Percentiles rank a stretch among this genome's conserved stretches.
Conservation (phyloP, 371 early-diverging fungal species). For the Mortierella sp. region DNA sequence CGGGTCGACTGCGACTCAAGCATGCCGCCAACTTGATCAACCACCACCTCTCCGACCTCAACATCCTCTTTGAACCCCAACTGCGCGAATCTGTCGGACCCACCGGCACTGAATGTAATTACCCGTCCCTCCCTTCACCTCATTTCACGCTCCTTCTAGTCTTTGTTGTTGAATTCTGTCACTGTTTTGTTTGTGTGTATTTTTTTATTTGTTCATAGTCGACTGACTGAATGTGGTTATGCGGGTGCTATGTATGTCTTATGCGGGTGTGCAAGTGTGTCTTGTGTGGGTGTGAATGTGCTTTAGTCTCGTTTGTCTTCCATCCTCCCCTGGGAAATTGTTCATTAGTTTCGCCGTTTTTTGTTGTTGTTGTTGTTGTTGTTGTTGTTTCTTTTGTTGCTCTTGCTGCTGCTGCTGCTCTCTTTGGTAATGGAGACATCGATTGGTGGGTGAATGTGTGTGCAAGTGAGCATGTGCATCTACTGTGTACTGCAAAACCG, state of each 20-base stretch:
- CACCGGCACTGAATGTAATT: conserved; percentile 34
- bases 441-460: neutral
- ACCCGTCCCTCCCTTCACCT: neutral
- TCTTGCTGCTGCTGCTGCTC: neutral
- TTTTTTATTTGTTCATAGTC: neutral
- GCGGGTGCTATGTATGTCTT: too few species aligned
- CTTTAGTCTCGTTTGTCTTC: neutral
- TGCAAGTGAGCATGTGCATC: too few species aligned
- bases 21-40: conserved; percentile 31
- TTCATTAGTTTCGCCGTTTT: conserved; percentile 14
- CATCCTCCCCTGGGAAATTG: conserved; percentile 12
- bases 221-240: neutral
- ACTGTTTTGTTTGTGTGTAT: neutral
- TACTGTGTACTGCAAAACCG: too few species aligned
- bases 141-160: neutral
- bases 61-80: conserved; percentile 45
- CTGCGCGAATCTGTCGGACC: conserved; percentile 23
- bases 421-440: conserved; percentile 1
- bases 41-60: conserved; percentile 43
- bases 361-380: neutral
- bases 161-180: neutral
- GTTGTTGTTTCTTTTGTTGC: neutral
- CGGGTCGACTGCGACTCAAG: conserved; percentile 44
- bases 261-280: neutral
- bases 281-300: neutral